Percentiles rank a stretch among this genome's conserved stretches.
Conservation (phyloP, 495 filamentous ascomycete genomes). For the Neurospora sp. region DNA sequence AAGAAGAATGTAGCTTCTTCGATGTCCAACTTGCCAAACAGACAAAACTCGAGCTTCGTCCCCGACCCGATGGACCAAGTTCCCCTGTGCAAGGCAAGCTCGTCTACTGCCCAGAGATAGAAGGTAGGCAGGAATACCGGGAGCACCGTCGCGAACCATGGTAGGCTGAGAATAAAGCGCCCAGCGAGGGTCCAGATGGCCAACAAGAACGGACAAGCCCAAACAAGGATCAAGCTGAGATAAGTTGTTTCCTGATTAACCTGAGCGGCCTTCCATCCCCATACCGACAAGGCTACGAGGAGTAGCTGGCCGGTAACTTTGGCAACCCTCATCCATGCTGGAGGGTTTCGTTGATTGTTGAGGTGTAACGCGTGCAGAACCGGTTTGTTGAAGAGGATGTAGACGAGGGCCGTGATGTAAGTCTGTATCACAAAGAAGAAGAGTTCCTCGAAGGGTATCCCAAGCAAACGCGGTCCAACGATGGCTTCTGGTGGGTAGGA, state of each 20-base stretch:
- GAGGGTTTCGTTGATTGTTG: slow-evolving; percentile 7
- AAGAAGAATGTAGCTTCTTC: slow-evolving; percentile 65
- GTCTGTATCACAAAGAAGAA: slow-evolving; percentile 73
- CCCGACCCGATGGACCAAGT: slow-evolving; percentile 55
- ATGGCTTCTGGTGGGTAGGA: slow-evolving; percentile 54
- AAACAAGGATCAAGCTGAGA: slow-evolving; percentile 54
- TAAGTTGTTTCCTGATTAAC: slow-evolving; percentile 33
- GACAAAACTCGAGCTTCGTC: slow-evolving; percentile 47
- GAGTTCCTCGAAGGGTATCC: slow-evolving; percentile 55
- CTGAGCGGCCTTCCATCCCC: slow-evolving; percentile 9
- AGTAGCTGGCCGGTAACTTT: slow-evolving; percentile 33
- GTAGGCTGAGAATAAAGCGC: slow-evolving; percentile 47
- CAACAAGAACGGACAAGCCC: slow-evolving; percentile 53
- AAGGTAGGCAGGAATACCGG: slow-evolving; percentile 53
- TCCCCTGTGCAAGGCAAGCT: slow-evolving; percentile 46
- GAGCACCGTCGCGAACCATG: slow-evolving; percentile 36
- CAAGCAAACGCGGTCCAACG: slow-evolving; percentile 44
- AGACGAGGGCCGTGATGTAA: slow-evolving; percentile 56
- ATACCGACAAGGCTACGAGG: slow-evolving; percentile 26
- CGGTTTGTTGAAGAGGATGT: slow-evolving; percentile 52
- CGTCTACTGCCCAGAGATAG: slow-evolving; percentile 59
- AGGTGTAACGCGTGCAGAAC: slow-evolving; percentile 49
- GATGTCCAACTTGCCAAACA: slow-evolving; percentile 54
- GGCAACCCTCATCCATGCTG: slow-evolving; percentile 7
- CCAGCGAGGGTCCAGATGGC: slow-evolving; percentile 52